Conservation (phyloP, 352 stramenopile species). For the Peronospora destructor region DNA sequence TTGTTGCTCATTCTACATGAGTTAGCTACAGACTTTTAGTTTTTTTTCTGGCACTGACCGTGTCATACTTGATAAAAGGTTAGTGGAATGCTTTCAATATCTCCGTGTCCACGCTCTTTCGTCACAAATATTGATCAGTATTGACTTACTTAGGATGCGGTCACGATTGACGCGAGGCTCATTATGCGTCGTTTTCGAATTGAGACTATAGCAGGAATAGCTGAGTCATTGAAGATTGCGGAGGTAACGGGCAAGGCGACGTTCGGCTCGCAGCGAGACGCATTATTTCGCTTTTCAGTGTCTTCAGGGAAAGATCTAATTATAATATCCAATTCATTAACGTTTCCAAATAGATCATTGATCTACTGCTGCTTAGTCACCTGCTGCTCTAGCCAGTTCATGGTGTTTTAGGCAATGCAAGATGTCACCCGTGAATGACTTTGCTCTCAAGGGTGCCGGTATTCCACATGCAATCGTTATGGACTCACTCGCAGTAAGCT, state of each 20-base stretch:
- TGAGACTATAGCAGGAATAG: neutral
- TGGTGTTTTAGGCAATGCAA: slow-evolving; percentile 17
- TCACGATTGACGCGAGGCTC: neutral
- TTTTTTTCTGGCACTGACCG: too few species aligned
- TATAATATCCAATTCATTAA: too few species aligned
- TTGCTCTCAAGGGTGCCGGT: slow-evolving; percentile 19
- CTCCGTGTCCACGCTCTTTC: too few species aligned
- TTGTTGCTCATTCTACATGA: too few species aligned
- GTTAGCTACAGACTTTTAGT: too few species aligned
- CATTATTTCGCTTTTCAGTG: slow-evolving; percentile 18
- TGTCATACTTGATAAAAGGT: too few species aligned
- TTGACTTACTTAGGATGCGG: neutral
- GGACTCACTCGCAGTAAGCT: slow-evolving; percentile 18
- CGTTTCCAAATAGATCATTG: too few species aligned
- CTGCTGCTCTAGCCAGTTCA: too few species aligned
- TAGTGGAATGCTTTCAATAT: too few species aligned
- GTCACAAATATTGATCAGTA: neutral
- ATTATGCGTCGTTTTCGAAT: slow-evolving; percentile 3
- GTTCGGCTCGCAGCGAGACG: slow-evolving; percentile 17
- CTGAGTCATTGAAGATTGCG: slow-evolving; percentile 4
- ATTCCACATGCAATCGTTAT: slow-evolving; percentile 27
- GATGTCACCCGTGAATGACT: slow-evolving; percentile 24
- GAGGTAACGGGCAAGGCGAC: slow-evolving; percentile 14
- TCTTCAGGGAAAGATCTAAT: slow-evolving; percentile 10
- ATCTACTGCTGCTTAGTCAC: too few species aligned